Base-by-base conservation (phyloP, 768 basidiomycete genomes). In the button mushroom (Agaricus bisporus) region DNA sequence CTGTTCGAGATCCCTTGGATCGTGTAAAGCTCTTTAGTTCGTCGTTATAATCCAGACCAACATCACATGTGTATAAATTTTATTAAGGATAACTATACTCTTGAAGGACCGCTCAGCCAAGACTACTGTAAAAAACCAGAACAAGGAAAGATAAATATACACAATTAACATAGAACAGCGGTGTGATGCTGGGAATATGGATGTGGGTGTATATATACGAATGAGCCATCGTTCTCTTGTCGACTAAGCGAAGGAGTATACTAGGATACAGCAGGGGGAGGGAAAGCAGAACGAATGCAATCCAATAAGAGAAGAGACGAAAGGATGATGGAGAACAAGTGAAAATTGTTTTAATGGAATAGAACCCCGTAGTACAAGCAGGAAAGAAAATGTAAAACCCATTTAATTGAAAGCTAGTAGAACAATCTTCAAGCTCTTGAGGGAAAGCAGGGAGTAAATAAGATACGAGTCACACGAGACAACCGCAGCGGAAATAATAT, bases 1-100 rank as follows among this genome's bases (percentile, higher is more conserved):
- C 65, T 95, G 64, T 95, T 86, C 65, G 95, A 98, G 68, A 81
- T 99, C 49, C 92, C 91, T 29, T 93, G 89, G 88, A 88, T 97
- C 60, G 72, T 86, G 37, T 77, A 81, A 61, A 26, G 12, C 26
- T 26, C 5, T 7, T 17, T 26, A 20, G 36, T 3, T 35, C 3
- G 17, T 39, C 11, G 32, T 6, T 7, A 32, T 32, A 32, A 11
- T 32, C 8, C 32, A 8, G 32, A 32, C 11, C 11, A 11, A 8
- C 32, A 22, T 32, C 8, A 8, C 32, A 32, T 32, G 11, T 6
- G 14, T 43, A 57, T 38, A 48, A 29, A 44, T 55, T 58, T 47
- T 55, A 58, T 58, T 58, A 58, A 28, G 47, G 49, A 54, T 51
- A 55, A 54, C 39, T 46, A 51, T 51, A 44, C 53, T 49, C 51